Conservation (phyloP, 176 grass and related monocot genomes). For the Stipa capillata region DNA sequence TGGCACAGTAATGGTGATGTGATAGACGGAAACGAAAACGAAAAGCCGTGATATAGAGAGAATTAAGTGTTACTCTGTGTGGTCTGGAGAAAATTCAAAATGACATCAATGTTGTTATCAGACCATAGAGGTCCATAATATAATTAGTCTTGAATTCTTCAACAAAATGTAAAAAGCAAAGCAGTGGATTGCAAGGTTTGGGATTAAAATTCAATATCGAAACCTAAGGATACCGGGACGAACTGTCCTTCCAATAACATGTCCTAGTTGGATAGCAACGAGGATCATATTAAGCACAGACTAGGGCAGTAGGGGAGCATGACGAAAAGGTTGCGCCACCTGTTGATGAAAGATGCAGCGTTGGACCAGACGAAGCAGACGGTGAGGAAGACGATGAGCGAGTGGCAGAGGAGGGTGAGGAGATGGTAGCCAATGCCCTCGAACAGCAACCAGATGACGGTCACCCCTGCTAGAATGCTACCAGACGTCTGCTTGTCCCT, state of each 20-base stretch:
- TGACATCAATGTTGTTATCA: background rate
- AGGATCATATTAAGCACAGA: background rate
- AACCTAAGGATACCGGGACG: background rate
- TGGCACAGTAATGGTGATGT: too few species aligned
- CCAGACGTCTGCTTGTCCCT: conserved; percentile 74
- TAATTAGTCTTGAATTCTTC: background rate
- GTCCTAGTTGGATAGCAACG: background rate
- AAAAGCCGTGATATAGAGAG: too few species aligned
- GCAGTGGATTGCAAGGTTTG: background rate
- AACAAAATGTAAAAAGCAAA: background rate
- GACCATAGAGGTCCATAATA: background rate
- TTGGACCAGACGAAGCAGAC: conserved; percentile 66
- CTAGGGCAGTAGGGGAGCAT: background rate
- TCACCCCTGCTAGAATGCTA: conserved; percentile 62
- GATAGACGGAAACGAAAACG: too few species aligned
- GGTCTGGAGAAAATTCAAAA: too few species aligned
- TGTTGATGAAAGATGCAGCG: conserved; percentile 57
- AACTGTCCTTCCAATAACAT: background rate
- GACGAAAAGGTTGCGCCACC: background rate
- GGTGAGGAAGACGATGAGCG: conserved; percentile 57
- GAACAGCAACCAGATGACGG: conserved; percentile 83
- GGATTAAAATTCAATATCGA: background rate
- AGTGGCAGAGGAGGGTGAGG: conserved; percentile 69
- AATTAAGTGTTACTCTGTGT: too few species aligned
- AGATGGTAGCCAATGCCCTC: conserved; percentile 89